A percentile compares a stretch with the other conserved stretches of the same genome.
Conservation (phyloP, 2,329 filamentous ascomycete species). For the Neopestalotiopsis sp. region DNA sequence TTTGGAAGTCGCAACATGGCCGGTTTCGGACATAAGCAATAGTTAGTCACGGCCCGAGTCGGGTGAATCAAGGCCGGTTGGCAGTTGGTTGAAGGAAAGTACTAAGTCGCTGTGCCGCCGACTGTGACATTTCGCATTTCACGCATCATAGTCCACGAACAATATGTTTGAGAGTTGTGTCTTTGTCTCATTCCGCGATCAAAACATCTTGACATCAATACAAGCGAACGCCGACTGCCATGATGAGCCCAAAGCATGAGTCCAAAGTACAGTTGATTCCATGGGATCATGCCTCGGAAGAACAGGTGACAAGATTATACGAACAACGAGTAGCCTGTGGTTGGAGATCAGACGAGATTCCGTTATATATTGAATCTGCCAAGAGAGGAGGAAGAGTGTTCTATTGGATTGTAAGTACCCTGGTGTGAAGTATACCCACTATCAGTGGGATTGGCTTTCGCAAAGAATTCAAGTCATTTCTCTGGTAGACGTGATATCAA, state of each 20-base stretch:
- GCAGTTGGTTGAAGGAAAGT: background rate
- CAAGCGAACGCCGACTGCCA: background rate
- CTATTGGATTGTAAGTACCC: constrained; percentile 47
- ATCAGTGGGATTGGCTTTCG: background rate
- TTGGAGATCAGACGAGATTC: constrained; percentile 47
- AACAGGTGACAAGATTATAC: constrained; percentile 46
- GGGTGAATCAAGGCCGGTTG: background rate
- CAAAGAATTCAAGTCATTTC: background rate
- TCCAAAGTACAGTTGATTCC: constrained; percentile 41
- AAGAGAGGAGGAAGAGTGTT: constrained; percentile 41
- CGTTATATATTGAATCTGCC: constrained; percentile 40
- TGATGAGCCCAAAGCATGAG: background rate
- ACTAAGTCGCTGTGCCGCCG: background rate
- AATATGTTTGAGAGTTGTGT: background rate
- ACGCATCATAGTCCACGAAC: background rate
- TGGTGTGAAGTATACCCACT: background rate
- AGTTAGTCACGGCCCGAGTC: background rate
- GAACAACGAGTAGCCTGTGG: constrained; percentile 52
- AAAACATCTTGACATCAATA: background rate
- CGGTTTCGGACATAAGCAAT: background rate
- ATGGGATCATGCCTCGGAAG: constrained; percentile 46
- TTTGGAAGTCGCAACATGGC: background rate
- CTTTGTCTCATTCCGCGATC: background rate
- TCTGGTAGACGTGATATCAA: background rate
- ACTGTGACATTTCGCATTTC: background rate